These are phyloP conservation scores for Saccharomycopsis capsularis DNA, from an alignment of 805 yeast species.

Conservation along the genomic window DNA sequence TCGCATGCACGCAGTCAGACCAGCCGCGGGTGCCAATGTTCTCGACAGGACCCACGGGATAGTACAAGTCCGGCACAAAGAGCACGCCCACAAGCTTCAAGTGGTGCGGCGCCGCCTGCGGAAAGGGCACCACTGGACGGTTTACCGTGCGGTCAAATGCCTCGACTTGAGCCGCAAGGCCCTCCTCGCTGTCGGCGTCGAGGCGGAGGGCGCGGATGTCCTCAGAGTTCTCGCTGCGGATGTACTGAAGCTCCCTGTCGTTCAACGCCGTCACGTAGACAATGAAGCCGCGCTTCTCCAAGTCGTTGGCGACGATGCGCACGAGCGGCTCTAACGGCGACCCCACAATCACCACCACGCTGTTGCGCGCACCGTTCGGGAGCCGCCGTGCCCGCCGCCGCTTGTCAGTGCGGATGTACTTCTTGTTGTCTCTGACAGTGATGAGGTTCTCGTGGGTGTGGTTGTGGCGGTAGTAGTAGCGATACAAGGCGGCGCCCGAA, in stretches of 20 bases:
- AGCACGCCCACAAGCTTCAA: constrained; percentile 59
- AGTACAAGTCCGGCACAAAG: constrained; percentile 61
- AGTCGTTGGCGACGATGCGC: constrained; percentile 60
- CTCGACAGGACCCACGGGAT: constrained; percentile 64
- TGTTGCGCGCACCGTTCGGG: constrained; percentile 64
- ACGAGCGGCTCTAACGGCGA: constrained; percentile 72
- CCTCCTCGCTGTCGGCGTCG: constrained; percentile 35
- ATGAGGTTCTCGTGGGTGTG: background rate
- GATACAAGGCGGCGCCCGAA: constrained; percentile 4
- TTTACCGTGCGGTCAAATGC: constrained; percentile 42
- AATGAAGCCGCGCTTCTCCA: constrained; percentile 73
- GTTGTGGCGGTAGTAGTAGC: background rate
- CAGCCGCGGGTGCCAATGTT: constrained; percentile 45
- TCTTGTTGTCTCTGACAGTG: constrained; percentile 14
- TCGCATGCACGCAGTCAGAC: constrained; percentile 39
- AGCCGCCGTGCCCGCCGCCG: constrained; percentile 56
- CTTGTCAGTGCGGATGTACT: constrained; percentile 14
- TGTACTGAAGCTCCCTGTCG: constrained; percentile 33
- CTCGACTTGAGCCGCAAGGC: constrained; percentile 41
- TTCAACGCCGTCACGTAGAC: constrained; percentile 58
- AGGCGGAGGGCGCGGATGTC: constrained; percentile 65
- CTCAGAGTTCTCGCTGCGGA: constrained; percentile 53
- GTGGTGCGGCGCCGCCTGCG: constrained; percentile 48
- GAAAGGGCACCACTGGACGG: constrained; percentile 50
- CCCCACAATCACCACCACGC: constrained; percentile 69